phyloP scores from a whole-genome alignment of 306 rosid species.

The Quercus gilva region DNA sequence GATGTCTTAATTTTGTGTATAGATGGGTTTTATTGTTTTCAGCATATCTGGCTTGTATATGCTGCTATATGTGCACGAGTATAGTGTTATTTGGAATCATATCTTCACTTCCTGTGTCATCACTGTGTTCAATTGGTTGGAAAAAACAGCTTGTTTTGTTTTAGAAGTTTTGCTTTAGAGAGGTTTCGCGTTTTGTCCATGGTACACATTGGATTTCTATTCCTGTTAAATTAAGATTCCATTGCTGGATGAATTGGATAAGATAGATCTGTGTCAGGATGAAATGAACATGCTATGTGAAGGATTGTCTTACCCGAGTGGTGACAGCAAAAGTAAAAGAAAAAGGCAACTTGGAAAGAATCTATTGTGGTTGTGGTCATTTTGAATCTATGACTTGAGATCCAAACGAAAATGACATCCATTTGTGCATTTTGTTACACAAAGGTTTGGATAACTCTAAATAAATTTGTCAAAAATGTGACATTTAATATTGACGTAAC shows the following conservation, averaged over 20 bases:
- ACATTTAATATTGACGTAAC: too few relatives aligned
- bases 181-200: neutral
- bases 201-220: too few relatives aligned
- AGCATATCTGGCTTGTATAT: neutral
- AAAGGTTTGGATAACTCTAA: too few relatives aligned
- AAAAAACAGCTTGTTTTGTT: neutral
- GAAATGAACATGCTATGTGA: neutral
- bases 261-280: neutral
- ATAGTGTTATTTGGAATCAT: neutral
- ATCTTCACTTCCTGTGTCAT: neutral
- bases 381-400: too few relatives aligned
- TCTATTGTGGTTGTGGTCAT: too few relatives aligned
- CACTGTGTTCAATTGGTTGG: neutral
- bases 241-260: neutral
- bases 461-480: too few relatives aligned
- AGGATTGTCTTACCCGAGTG: neutral
- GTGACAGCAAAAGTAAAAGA: neutral
- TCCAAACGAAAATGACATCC: too few relatives aligned
- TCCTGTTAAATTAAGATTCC: too few relatives aligned
- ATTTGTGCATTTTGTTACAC: too few relatives aligned
- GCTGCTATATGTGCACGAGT: neutral
- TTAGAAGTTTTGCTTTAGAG: neutral
- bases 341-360: too few relatives aligned
- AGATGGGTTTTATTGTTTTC: neutral
- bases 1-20: neutral